phyloP scores from a whole-genome alignment of 352 stramenopile species.

The Phytophthora pinifolia region DNA sequence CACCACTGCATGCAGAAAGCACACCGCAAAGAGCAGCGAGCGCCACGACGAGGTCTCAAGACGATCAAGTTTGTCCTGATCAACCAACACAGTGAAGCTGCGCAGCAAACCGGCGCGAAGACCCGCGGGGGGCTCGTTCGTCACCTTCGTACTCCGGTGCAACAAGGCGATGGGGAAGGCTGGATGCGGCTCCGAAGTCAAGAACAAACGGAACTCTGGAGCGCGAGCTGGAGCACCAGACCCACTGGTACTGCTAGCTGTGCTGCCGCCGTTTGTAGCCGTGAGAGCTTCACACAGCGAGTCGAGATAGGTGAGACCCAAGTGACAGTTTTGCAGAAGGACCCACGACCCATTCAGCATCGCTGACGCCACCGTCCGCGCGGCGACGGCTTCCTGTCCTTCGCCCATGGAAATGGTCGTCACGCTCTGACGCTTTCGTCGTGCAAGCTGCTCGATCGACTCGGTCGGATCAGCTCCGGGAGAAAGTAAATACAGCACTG shows the following conservation, averaged over 20 bases:
- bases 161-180: slow-evolving; percentile 69
- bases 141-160: slow-evolving; percentile 70
- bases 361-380: slow-evolving; percentile 50
- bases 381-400: slow-evolving; percentile 63
- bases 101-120: slow-evolving; percentile 71
- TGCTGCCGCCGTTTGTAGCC: slow-evolving; percentile 16
- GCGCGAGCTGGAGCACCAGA: slow-evolving; percentile 8
- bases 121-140: slow-evolving; percentile 72
- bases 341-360: slow-evolving; percentile 82
- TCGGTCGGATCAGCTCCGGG: slow-evolving; percentile 74
- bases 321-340: slow-evolving; percentile 79
- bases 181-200: slow-evolving; percentile 67
- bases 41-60: slow-evolving; percentile 69
- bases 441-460: slow-evolving; percentile 63
- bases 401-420: slow-evolving; percentile 82
- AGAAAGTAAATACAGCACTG: slow-evolving; percentile 73
- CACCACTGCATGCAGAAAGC: slow-evolving; percentile 80
- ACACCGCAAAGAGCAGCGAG: slow-evolving; percentile 65
- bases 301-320: slow-evolving; percentile 71
- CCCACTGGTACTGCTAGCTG: slow-evolving; percentile 6
- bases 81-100: slow-evolving; percentile 71
- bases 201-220: slow-evolving; percentile 70
- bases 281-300: slow-evolving; percentile 52
- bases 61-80: slow-evolving; percentile 80
- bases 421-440: slow-evolving; percentile 68